Evolutionary conservation across 2,329 filamentous ascomycete species (phyloP), one percentile per base, ranked within the genome.

Genomic region (Xylaria sp.): DNA sequence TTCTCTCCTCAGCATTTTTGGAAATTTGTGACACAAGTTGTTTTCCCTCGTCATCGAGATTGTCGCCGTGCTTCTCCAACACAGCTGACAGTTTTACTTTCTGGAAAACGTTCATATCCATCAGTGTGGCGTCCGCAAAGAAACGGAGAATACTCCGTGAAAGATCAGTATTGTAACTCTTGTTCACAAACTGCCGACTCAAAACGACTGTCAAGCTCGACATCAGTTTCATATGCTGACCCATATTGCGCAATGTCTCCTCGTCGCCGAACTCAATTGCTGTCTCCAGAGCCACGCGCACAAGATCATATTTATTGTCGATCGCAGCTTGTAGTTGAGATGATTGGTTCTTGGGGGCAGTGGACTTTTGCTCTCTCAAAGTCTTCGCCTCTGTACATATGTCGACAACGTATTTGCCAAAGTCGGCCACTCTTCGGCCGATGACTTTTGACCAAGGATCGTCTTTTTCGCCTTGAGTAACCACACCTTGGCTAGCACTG

Each of bases 61-160:
- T 54, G 40, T 66, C 57, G 3, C 59, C n/a, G 38, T 72, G 36
- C 53, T 71, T 72, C 17, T 72, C 69, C 4, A 71, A 26, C 10
- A 65, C 51, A 17, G 26, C n/a, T 5, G 64, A 56, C 10, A 71
- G 53, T 28, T 70, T 72, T 2, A 69, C 49, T 56, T 68, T 65
- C 4, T 66, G n/a, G 26, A 67, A 62, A 33, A 66, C 48, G 13
- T 67, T 64, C 57, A 63, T 26, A 48, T 70, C 68, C 68, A 72
- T 72, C 11, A 68, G 31, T 7, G 65, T 68, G 3, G 70, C 68
- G 23, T 85, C 81, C 5, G 88, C 85, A 77, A 93, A 85, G 38
- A 92, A 83, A 60, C 86, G 81, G 20, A 90, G 81, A n/a, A 87
- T 79, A 20, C 85, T 83, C 71, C 87, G 86, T n/a, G 86, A 83